Evolutionary conservation across 2,329 filamentous ascomycete genomes (phyloP), one percentile per base, ranked within the genome.

Genomic region (Calonectria multiphialidica): DNA sequence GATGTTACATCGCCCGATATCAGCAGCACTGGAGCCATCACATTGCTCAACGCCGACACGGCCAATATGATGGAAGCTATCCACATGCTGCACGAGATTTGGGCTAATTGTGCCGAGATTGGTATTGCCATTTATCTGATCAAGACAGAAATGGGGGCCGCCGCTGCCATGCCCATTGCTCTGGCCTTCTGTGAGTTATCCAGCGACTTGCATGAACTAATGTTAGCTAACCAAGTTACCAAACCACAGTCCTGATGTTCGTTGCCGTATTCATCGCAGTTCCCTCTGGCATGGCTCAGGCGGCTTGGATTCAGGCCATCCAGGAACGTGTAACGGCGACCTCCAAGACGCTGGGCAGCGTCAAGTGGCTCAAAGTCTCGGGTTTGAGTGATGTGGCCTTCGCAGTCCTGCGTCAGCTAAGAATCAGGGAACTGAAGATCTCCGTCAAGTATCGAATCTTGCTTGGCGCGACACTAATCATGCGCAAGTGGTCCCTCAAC

Each of bases 321-420:
- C 84, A 90, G 75, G 81, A 81, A 30, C 85, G 88, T 3, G 85
- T 90, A 23, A 86, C 84, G 7, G 84, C 85, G 18, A 90, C 88
- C 0, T 82, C 86, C 7, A 83, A 83, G 5, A 86, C 88, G 74
- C 80, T 90, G 0, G 84, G 83, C 5, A 86, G 84, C 21, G 88
- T 90, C 81, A 89, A 88, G 74, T 85, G 84, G 21, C 82, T 89
- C 68, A 90, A 89, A 73, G 84, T 89, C 66, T 82, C 86, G 0
- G 88, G 88, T 0, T 76, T 90, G 10, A 85, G 83, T 40, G 79
- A 84, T 15, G 82, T 83, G 4, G 86, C 75, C 81, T 80, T 79
- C 55, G 61, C 66, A 0, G 70, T 74, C 12, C 75, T 81, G 12
- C 71, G 75, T 23, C 66, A 68, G 5, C 37, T 79, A 16, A 74